phyloP scores from a whole-genome alignment of 140 eudicot species.

The Eryngium alpinum region DNA sequence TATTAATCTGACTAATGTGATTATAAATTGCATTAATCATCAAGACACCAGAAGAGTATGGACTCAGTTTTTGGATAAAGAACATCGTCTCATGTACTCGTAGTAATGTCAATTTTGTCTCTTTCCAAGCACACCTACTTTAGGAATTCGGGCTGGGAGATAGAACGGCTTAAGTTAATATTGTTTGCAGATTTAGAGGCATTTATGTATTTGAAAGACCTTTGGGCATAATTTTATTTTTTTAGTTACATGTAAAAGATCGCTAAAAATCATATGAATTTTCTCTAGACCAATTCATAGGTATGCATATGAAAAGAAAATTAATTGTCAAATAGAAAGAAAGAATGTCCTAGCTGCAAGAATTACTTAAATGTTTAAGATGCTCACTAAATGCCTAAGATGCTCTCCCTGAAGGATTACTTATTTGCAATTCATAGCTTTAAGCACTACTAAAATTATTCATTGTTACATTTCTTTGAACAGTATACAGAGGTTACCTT shows the following conservation, averaged over 20 bases:
- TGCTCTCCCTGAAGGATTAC: not conserved
- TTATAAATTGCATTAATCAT: too few relatives aligned
- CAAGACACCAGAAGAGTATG: too few relatives aligned
- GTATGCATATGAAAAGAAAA: not conserved
- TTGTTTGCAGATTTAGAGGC: too few relatives aligned
- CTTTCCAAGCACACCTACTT: too few relatives aligned
- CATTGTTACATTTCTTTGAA: conserved; percentile 5
- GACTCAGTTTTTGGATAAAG: too few relatives aligned
- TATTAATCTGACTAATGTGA: too few relatives aligned
- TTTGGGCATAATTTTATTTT: too few relatives aligned
- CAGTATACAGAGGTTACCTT: conserved; percentile 57
- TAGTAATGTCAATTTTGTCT: too few relatives aligned
- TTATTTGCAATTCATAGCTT: not conserved
- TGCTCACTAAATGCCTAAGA: not conserved
- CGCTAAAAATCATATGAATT: not conserved
- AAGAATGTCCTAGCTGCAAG: not conserved
- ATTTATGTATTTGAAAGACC: too few relatives aligned
- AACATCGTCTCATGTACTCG: too few relatives aligned
- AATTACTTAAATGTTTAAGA: not conserved
- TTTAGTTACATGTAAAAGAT: not conserved
- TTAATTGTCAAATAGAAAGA: not conserved
- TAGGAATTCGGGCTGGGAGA: too few relatives aligned
- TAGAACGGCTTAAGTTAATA: too few relatives aligned
- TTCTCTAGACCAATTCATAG: not conserved
- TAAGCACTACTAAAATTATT: not conserved